Evolutionary conservation across 306 rosid species (phyloP).

Genomic region (Ziziphus jujuba): DNA sequence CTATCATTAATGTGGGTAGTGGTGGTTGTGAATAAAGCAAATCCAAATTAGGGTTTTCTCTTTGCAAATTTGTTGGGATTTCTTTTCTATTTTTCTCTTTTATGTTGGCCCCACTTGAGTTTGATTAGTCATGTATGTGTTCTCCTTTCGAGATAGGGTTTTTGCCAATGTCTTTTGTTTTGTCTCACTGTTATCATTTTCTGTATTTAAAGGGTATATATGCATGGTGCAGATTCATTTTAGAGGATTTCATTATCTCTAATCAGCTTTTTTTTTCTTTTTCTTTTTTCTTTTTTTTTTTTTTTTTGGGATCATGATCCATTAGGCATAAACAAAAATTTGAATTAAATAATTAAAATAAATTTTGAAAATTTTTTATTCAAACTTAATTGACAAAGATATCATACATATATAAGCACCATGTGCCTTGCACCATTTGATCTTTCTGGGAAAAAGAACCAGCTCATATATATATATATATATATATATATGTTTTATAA

Average conservation of each 20-base stretch:
- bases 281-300: too few species aligned
- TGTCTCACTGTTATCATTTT: neutral
- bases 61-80: neutral
- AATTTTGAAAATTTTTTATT: too few species aligned
- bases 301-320: neutral
- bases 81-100: neutral
- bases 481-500: too few species aligned
- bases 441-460: too few species aligned
- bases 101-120: slow-evolving; percentile 15
- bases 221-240: slow-evolving; percentile 12
- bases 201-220: neutral
- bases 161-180: slow-evolving; percentile 11
- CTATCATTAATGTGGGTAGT: slow-evolving; percentile 12
- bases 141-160: slow-evolving; percentile 10
- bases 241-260: slow-evolving; percentile 18
- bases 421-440: too few species aligned
- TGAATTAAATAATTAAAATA: too few species aligned
- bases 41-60: neutral
- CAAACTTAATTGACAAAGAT: too few species aligned
- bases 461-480: too few species aligned
- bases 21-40: slow-evolving; percentile 20
- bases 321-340: neutral
- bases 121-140: neutral
- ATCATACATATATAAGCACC: too few species aligned
- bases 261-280: neutral